Percentiles rank a stretch among this genome's conserved stretches.
Conservation (phyloP, 1,284 basidiomycete species). For the Laetiporus sulphureus region DNA sequence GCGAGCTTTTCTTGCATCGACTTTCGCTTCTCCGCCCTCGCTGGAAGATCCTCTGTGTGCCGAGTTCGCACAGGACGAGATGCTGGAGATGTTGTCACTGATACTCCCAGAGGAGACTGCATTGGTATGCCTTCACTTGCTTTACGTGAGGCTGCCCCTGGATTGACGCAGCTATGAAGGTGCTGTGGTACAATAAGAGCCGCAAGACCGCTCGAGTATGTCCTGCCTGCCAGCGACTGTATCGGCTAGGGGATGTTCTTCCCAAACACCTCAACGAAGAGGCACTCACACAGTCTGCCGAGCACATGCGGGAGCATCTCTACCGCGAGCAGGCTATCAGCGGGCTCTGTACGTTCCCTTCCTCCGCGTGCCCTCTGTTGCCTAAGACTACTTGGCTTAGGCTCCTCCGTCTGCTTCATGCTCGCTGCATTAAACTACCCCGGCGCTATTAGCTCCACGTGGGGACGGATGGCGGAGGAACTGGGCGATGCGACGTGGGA, state of each 20-base stretch:
- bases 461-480: slow-evolving; percentile 63
- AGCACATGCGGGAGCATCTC: slow-evolving; percentile 29
- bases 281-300: slow-evolving; percentile 14
- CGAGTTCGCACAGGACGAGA: slow-evolving; percentile 66
- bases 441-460: slow-evolving; percentile 54
- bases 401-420: slow-evolving; percentile 70
- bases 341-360: slow-evolving; percentile 56
- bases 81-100: slow-evolving; percentile 61
- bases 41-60: slow-evolving; percentile 57
- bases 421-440: slow-evolving; percentile 62
- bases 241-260: slow-evolving; percentile 57
- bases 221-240: slow-evolving; percentile 67
- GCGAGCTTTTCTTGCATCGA: slow-evolving; percentile 51
- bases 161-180: too few relatives aligned
- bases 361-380: neutral
- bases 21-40: slow-evolving; percentile 58
- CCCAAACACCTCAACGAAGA: slow-evolving; percentile 34
- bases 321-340: slow-evolving; percentile 62
- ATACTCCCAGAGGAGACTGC: slow-evolving; percentile 67
- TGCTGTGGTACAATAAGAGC: slow-evolving; percentile 82
- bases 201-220: slow-evolving; percentile 60
- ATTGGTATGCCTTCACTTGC: slow-evolving; percentile 36
- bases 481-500: slow-evolving; percentile 62
- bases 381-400: slow-evolving; percentile 28
- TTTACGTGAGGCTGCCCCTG: too few relatives aligned